Evolutionary conservation across 805 yeast genomes (phyloP).

Genomic region (Isabelozyma pseudorhagii): DNA sequence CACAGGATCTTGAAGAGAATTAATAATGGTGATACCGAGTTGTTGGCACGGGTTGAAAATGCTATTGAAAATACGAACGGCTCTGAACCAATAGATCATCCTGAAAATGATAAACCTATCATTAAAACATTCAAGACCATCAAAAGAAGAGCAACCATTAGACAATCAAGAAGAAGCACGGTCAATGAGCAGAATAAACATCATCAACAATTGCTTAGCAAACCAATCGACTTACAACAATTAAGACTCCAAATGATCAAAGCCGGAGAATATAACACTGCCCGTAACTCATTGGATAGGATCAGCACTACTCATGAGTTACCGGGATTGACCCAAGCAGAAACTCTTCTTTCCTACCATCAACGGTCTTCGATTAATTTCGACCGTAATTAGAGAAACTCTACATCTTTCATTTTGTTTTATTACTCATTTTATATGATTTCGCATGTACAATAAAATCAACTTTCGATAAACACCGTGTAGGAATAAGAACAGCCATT

Average conservation of each 20-base stretch:
- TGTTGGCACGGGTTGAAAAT: constrained; percentile 31
- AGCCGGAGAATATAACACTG: constrained; percentile 33
- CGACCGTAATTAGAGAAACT: background rate
- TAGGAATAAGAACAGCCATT: too few species aligned
- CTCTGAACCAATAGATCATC: constrained; percentile 1
- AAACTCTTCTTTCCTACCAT: constrained; percentile 42
- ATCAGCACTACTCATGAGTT: constrained; percentile 44
- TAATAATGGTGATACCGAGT: constrained; percentile 30
- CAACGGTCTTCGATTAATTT: constrained; percentile 35
- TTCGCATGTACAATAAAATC: background rate
- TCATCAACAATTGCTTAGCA: constrained; percentile 4
- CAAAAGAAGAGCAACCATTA: constrained; percentile 27
- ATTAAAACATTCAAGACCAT: constrained; percentile 32
- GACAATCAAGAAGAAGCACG: constrained; percentile 21
- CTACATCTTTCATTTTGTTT: background rate
- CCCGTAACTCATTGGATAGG: constrained; percentile 35
- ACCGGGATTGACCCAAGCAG: constrained; percentile 50
- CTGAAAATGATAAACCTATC: constrained; percentile 11
- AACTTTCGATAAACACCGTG: background rate
- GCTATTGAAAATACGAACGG: constrained; percentile 14
- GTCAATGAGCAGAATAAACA: constrained; percentile 23
- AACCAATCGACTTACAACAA: constrained; percentile 30
- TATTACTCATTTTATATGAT: background rate
- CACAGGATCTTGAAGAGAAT: constrained; percentile 30
- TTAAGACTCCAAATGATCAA: constrained; percentile 37